A percentile compares a stretch with the other conserved stretches of the same genome.
These are phyloP conservation scores for Alloteropsis semialata DNA, from an alignment of 176 grass and related monocot species.

Conservation along the genomic window DNA sequence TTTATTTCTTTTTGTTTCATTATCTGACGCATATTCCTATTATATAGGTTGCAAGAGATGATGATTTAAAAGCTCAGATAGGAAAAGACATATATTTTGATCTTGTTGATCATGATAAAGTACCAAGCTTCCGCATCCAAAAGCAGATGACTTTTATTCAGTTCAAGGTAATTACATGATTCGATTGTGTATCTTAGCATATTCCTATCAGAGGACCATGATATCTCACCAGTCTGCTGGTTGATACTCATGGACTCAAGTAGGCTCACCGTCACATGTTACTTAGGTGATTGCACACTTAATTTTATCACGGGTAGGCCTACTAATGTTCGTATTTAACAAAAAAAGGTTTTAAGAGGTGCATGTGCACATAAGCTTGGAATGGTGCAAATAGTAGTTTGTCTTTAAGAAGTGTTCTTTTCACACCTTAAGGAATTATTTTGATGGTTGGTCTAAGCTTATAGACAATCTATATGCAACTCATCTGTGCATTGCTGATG, in stretches of 20 bases:
- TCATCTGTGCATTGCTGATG: not conserved
- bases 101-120: constrained; percentile 98
- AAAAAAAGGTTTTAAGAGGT: constrained; percentile 7
- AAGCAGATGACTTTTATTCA: constrained; percentile 78
- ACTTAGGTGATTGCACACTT: not conserved
- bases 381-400: not conserved
- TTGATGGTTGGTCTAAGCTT: constrained; percentile 16
- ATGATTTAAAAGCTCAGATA: constrained; percentile 82
- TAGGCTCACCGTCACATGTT: not conserved
- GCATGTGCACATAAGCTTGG: not conserved
- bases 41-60: constrained; percentile 82
- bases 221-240: constrained; percentile 1
- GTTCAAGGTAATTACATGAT: constrained; percentile 74
- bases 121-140: constrained; percentile 92
- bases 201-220: not conserved
- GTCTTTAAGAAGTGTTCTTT: not conserved
- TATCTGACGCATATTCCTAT: constrained; percentile 13
- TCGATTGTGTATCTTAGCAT: constrained; percentile 4
- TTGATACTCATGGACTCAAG: constrained; percentile 10
- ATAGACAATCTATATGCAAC: not conserved
- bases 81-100: constrained; percentile 98
- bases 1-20: constrained; percentile 21
- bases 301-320: not conserved
- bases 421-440: not conserved
- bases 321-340: constrained; percentile 1